Conservation (phyloP, 768 basidiomycete genomes). For the Podaxis carcinomalis region DNA sequence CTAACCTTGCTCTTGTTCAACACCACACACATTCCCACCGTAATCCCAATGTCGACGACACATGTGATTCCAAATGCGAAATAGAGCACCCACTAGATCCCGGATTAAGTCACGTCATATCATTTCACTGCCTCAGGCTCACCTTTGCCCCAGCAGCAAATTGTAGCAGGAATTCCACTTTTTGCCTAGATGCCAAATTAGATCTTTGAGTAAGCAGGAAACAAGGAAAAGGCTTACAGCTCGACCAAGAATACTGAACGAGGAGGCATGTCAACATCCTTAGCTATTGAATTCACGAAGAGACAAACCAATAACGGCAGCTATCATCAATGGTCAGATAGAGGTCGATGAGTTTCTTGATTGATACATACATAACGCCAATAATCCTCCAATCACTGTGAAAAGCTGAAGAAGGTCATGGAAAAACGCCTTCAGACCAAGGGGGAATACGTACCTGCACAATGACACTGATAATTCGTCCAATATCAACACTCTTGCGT, state of each 20-base stretch:
- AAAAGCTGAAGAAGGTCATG: background rate
- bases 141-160: slow-evolving; percentile 4
- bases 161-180: background rate
- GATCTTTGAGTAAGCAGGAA: background rate
- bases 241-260: slow-evolving; percentile 3
- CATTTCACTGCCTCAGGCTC: background rate
- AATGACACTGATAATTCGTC: background rate
- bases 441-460: background rate
- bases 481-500: background rate
- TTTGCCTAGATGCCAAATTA: background rate
- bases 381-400: background rate
- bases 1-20: slow-evolving; percentile 6
- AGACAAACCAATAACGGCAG: slow-evolving; percentile 8
- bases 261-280: background rate
- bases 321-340: background rate
- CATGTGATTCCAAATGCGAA: slow-evolving; percentile 5
- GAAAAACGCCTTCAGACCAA: background rate
- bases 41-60: slow-evolving; percentile 9
- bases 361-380: background rate
- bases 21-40: slow-evolving; percentile 4
- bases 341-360: background rate
- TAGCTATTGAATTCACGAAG: background rate
- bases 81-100: slow-evolving; percentile 6
- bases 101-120: background rate
- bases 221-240: background rate